Evolutionary conservation across 169 alveolate species (phyloP), one percentile per base, ranked within the genome.

Genomic region (Cryptosporidium sp.): DNA sequence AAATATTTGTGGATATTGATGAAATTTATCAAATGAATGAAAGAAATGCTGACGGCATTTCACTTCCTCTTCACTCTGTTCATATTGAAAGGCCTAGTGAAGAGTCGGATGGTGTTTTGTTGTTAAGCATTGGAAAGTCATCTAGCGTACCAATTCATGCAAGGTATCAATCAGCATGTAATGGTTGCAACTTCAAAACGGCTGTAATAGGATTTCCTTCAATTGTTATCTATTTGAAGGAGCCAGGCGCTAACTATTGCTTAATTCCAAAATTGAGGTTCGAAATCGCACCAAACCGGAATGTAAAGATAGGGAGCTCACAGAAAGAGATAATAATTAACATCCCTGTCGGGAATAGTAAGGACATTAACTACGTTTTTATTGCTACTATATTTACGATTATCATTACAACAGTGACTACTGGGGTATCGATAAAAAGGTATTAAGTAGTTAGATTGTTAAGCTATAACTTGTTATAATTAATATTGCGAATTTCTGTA

Each of bases 31-130:
- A 73, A 29, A 73, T 14, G 23, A 52, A 73, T 59, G 71, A 59
- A 58, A 73, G 9, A 8, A 31, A 31, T 3, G 45, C 35, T 52
- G 45, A 73, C 37, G 84, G 84, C 1, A 29, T 43, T 10, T 26
- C 50, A 33, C 0, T 51, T 59, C 86, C 86, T n/a, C 71, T 55
- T 18, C 86, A 73, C 33, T 41, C 71, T 7, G 86, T 73, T 12
- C 71, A 73, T 26, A 73, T 59, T 73, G 86, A 73, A 59, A 73
- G 70, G 37, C 61, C 86, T n/a, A 73, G 86, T 7, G 86, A 73
- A 23, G 71, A 73, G 33, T 73, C 86, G n/a, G 67, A 48, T n/a
- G 29, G 71, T 31, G 35, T 45, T 33, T 23, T 73, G 12, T 18
- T 73, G 16, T 3, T 59, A 14, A 73, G 86, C 58, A 37, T 73